Base-by-base conservation (phyloP, 2,329 filamentous ascomycete genomes). In the Aspergillus fumigatus region DNA sequence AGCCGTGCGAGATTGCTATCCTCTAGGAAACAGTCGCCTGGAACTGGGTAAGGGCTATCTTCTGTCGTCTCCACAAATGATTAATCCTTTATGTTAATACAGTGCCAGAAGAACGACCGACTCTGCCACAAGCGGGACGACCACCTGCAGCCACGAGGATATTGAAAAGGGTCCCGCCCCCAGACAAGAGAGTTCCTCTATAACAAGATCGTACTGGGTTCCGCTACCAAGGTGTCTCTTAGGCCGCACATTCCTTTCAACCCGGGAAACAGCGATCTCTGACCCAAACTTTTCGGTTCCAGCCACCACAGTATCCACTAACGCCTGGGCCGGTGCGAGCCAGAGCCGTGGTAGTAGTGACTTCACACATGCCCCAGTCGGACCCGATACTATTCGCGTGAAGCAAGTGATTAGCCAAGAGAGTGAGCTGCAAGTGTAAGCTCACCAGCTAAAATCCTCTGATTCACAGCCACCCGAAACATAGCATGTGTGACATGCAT, bases 321-420 rank as follows among this genome's bases (percentile, higher is more conserved):
- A 58, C 59, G 71, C 71, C 4, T 73, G 71, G 70, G 71, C 70
- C 3, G 66, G 60, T 0, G 60, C 55, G 32, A 67, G 62, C 21
- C 59, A 59, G 47, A 67, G 60, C n/a, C 62, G 64, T 9, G 54
- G 55, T 1, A 71, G 67, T 40, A 57, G 59, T 43, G 68, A 71
- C 21, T 51, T 64, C 21, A 59, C 57, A 0, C 38, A 32, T 11
- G 53, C 53, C 2, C 54, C 60, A n/a, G 27, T 35, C 4, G 55
- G 38, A 27, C 59, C 58, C 11, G 64, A 64, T 17, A 65, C 65
- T 29, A 73, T 73, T 50, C 66, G 64, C 35, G 63, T 73, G 5
- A 70, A 68, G 56, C 70, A 69, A 50, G 67, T 71, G 2, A 71
- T 73, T 41, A 65, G 60, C 41, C 71, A 73, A 59, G 64, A 71